Percentiles rank a stretch among this genome's conserved stretches.
Evolutionary conservation across 164 flowering plant species (phyloP).

Genomic region (Nelumbo lutea): DNA sequence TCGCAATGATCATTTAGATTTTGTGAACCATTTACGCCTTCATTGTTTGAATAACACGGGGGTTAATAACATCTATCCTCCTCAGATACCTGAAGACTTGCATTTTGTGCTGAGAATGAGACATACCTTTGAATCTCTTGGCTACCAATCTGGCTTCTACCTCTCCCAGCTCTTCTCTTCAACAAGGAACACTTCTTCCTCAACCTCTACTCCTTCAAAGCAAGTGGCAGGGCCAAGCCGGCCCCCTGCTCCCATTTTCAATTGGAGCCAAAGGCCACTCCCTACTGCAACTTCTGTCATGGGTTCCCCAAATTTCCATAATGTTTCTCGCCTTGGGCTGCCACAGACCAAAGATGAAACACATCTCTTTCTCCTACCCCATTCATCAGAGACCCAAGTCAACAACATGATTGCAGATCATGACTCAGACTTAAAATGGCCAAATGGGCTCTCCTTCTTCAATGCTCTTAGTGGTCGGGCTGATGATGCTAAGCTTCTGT

Average conservation of each 20-base stretch:
- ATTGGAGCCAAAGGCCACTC: conserved; percentile 79
- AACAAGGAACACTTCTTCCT: conserved; percentile 44
- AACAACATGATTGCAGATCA: conserved; percentile 73
- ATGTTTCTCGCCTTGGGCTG: conserved; percentile 43
- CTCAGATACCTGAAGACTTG: conserved; percentile 92
- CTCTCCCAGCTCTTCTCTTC: conserved; percentile 92
- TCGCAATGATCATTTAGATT: not conserved
- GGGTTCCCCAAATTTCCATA: conserved; percentile 46
- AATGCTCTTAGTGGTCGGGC: conserved; percentile 61
- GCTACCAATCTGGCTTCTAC: conserved; percentile 92
- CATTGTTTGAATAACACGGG: conserved; percentile 3
- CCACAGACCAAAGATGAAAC: conserved; percentile 69
- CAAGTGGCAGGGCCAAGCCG: conserved; percentile 46
- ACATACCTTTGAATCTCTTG: conserved; percentile 94
- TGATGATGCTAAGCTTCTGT: conserved; percentile 69
- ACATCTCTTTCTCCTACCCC: conserved; percentile 75
- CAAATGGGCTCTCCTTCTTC: conserved; percentile 81
- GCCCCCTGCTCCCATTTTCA: conserved; percentile 69
- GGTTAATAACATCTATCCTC: not conserved
- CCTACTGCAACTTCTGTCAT: conserved; percentile 39
- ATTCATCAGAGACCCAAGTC: conserved; percentile 52
- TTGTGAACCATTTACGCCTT: conserved; percentile 2
- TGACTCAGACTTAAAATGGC: conserved; percentile 92
- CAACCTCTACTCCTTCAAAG: conserved; percentile 49
- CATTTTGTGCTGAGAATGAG: conserved; percentile 98